Percentiles rank a stretch among this genome's conserved stretches.
phyloP scores from a whole-genome alignment of 1,284 basidiomycete species.

The Stygiomarasmius scandens region DNA sequence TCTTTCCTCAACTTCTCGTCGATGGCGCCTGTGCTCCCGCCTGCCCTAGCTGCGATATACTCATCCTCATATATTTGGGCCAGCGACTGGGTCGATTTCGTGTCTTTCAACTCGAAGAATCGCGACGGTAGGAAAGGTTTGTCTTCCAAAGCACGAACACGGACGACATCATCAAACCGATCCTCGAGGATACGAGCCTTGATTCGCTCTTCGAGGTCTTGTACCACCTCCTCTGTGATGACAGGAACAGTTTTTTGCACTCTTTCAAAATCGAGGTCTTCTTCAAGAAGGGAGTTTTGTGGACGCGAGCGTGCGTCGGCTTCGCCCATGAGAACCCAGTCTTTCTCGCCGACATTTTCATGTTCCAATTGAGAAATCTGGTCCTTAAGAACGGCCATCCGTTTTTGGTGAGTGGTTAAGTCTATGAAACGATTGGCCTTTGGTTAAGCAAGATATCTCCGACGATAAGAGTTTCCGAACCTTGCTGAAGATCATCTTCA shows the following conservation, averaged over 20 bases:
- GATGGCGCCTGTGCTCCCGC: constrained; percentile 61
- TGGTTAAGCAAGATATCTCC: background rate
- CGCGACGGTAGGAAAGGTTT: constrained; percentile 91
- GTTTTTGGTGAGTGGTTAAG: constrained; percentile 65
- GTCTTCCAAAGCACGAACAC: constrained; percentile 77
- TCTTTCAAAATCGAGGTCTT: constrained; percentile 95
- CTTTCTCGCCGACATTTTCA: constrained; percentile 73
- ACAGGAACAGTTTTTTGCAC: constrained; percentile 86
- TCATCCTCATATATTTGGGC: constrained; percentile 98
- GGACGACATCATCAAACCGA: constrained; percentile 90
- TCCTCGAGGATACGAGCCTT: constrained; percentile 87
- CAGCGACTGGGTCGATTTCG: constrained; percentile 85
- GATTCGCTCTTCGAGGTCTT: constrained; percentile 88
- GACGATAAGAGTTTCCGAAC: constrained; percentile 32
- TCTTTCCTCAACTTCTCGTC: constrained; percentile 90
- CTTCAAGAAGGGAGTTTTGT: constrained; percentile 89
- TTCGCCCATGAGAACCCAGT: constrained; percentile 94
- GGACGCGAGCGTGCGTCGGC: constrained; percentile 83
- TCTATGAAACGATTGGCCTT: constrained; percentile 30
- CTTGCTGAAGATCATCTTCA: constrained; percentile 45
- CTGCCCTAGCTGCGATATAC: constrained; percentile 71
- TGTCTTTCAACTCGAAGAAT: constrained; percentile 88
- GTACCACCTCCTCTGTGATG: constrained; percentile 88
- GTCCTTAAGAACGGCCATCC: constrained; percentile 58
- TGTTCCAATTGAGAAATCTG: constrained; percentile 74